Base-by-base conservation (phyloP, 257 asterid species). In the Forsythia suspensa region DNA sequence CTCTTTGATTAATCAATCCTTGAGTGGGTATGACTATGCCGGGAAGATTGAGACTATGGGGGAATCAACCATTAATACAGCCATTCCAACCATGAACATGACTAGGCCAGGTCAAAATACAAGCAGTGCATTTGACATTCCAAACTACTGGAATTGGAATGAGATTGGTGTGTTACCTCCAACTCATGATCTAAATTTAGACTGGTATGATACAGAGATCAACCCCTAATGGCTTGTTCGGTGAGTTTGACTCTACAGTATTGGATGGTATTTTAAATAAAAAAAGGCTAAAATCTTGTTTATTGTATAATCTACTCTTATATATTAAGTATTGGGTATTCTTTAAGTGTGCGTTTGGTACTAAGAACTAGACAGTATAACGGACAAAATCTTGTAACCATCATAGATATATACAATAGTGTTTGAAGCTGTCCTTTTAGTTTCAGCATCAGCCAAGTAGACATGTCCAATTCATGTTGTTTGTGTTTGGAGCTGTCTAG, bases 151-250 rank as follows among this genome's bases (percentile, higher is more conserved):
- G 90, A 83, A 83, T 76, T 85, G 84, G 87, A 81, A 78, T 44
- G 92, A 85, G 76, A 70, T 82, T 20, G 88, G 86, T 61, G 42
- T 76, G 48, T 76, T 80, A 24, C 59, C 76, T 79, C 81, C 90
- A 52, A 80, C 89, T 20, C 67, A 3, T 70, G 92, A 88, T 83
- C 80, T 88, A 55, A 82, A 86, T 72, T 76, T 70, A 43, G 71
- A 75, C 38, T 86, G 89, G 90, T 89, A 86, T 80, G 86, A 81
- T 73, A 48, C 75, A 43, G 83, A 88, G 79, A 86, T 86, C 76
- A 78, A 80, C 20, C 85, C 85, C 1, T 80, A 66, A 78, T 15
- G 75, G 12, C 61, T 9, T 43, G 16, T 42, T 71, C 0, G 78
- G 65, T 7, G 67, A 67, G 43, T 34, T 38, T 5, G 20, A 20